A percentile compares a stretch with the other conserved stretches of the same genome.
Evolutionary conservation across 352 stramenopile species (phyloP).

Genomic region (Phytophthora nicotianae): DNA sequence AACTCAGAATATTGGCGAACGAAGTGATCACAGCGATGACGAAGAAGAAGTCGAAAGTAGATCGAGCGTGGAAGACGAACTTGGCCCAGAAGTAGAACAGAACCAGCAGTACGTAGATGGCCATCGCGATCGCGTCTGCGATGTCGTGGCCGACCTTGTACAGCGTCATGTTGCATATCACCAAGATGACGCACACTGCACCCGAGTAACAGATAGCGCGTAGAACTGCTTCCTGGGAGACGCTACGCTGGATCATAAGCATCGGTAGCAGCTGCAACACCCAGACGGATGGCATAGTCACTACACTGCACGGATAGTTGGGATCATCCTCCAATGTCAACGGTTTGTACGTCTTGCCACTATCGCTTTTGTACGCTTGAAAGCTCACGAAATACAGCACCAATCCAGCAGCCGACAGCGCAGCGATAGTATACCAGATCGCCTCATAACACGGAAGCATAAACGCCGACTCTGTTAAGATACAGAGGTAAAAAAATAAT

Average conservation of each 20-base stretch:
- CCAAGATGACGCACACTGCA: conserved; percentile 53
- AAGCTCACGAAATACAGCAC: conserved; percentile 64
- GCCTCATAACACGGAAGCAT: conserved; percentile 89
- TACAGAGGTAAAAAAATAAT: neutral
- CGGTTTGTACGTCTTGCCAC: conserved; percentile 21
- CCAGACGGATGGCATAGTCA: conserved; percentile 69
- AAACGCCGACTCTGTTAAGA: conserved; percentile 67
- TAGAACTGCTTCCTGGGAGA: conserved; percentile 75
- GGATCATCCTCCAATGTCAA: conserved; percentile 22
- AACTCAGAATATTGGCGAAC: conserved; percentile 50
- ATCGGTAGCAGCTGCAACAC: conserved; percentile 80
- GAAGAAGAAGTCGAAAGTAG: conserved; percentile 89
- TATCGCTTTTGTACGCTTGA: conserved; percentile 33
- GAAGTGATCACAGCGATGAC: conserved; percentile 55
- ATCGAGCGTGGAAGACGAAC: conserved; percentile 73
- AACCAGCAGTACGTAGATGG: conserved; percentile 59
- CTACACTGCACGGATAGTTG: conserved; percentile 64
- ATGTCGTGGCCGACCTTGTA: conserved; percentile 54
- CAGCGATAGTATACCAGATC: conserved; percentile 84
- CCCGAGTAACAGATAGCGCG: conserved; percentile 79
- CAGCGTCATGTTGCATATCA: conserved; percentile 66
- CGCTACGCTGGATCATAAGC: conserved; percentile 85
- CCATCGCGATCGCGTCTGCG: conserved; percentile 59
- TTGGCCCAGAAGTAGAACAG: conserved; percentile 84
- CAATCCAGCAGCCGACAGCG: conserved; percentile 55